Evolutionary conservation across 1,284 basidiomycete genomes (phyloP).

Genomic region (Cryptococcus sp.): DNA sequence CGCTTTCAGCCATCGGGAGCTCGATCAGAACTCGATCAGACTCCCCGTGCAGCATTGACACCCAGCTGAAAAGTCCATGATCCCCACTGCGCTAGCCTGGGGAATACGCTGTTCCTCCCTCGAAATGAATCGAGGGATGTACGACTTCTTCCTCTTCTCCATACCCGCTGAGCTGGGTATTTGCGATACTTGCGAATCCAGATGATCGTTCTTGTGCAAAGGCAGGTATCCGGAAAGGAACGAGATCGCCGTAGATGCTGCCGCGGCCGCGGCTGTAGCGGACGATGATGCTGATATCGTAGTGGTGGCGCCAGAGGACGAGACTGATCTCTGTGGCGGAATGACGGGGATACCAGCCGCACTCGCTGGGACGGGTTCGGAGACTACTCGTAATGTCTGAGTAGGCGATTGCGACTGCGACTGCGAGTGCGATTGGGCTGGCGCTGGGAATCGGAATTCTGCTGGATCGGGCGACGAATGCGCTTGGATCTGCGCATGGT

Average conservation of each 20-base stretch:
- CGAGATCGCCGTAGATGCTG: conserved; percentile 14
- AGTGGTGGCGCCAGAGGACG: background rate
- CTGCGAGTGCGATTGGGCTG: no score
- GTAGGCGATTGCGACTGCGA: no score
- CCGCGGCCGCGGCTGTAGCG: conserved; percentile 2
- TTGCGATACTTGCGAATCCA: conserved; percentile 9
- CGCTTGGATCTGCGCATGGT: no score
- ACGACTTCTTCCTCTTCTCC: conserved; percentile 11
- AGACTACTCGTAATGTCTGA: conserved; percentile 10
- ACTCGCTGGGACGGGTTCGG: conserved; percentile 7
- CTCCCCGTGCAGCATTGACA: conserved; percentile 19
- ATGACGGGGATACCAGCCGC: background rate
- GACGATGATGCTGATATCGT: background rate
- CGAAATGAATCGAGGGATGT: conserved; percentile 3
- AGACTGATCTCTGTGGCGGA: background rate
- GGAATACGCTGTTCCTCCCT: background rate
- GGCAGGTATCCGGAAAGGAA: conserved; percentile 27
- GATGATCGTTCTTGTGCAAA: conserved; percentile 4
- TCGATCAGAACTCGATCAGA: conserved; percentile 12
- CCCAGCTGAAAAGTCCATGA: conserved; percentile 11
- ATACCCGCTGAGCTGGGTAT: conserved; percentile 14
- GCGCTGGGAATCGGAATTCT: no score
- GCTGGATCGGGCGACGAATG: no score
- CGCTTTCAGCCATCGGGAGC: background rate
- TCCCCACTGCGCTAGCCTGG: background rate